These are phyloP conservation scores for Aspergillus texensis DNA, from an alignment of 2,329 filamentous ascomycete genomes.

Conservation along the genomic window DNA sequence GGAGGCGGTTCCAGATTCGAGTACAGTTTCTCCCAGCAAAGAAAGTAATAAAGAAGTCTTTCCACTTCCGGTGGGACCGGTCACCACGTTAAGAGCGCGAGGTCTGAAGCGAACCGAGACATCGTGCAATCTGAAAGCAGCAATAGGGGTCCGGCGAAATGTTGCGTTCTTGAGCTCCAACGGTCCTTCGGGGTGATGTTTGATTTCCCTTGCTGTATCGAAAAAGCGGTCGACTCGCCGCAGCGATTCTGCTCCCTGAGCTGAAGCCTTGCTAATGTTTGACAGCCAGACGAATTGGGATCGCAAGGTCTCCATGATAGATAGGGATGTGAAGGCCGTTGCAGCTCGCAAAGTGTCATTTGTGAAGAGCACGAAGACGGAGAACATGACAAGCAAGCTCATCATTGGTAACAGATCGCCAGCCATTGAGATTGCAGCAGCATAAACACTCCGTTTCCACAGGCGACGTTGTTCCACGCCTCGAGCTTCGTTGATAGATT, in stretches of 20 bases:
- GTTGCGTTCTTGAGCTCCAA: constrained; percentile 52
- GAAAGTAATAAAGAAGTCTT: constrained; percentile 57
- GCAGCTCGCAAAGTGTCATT: constrained; percentile 56
- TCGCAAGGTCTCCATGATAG: constrained; percentile 57
- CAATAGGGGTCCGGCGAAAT: constrained; percentile 55
- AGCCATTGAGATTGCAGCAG: constrained; percentile 48
- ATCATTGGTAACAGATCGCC: constrained; percentile 57
- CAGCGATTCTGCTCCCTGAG: constrained; percentile 52
- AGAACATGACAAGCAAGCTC: constrained; percentile 58
- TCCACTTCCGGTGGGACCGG: constrained; percentile 59
- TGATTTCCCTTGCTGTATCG: constrained; percentile 52
- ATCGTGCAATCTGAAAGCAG: constrained; percentile 51
- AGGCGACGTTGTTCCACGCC: constrained; percentile 56
- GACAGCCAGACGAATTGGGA: constrained; percentile 57
- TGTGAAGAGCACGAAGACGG: constrained; percentile 53
- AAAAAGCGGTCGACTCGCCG: constrained; percentile 60
- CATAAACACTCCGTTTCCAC: constrained; percentile 56
- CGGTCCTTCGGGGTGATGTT: constrained; percentile 53
- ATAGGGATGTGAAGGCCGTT: constrained; percentile 61
- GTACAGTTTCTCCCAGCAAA: constrained; percentile 29
- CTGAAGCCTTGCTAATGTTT: constrained; percentile 46
- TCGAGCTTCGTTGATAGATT: constrained; percentile 55
- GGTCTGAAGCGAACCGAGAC: constrained; percentile 53
- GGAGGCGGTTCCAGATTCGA: constrained; percentile 25
- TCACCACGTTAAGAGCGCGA: constrained; percentile 58